A percentile compares a stretch with the other conserved stretches of the same genome.
phyloP scores from a whole-genome alignment of 805 yeast species.

The Yarrowia osloensis region DNA sequence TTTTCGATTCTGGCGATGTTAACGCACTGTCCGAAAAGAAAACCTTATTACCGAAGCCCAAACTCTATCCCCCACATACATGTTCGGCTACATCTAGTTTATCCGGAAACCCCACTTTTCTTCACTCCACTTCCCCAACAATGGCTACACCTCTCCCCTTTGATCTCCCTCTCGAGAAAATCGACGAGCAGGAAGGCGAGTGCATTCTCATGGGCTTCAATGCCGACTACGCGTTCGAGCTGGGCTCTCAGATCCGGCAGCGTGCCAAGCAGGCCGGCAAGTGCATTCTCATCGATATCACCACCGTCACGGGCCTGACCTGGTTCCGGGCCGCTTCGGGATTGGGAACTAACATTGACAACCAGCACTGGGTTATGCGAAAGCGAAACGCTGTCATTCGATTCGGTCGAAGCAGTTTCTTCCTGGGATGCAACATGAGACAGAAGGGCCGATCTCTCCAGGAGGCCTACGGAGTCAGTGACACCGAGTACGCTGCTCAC shows the following conservation, averaged over 20 bases:
- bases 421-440: constrained; percentile 39
- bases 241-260: constrained; percentile 76
- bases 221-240: constrained; percentile 68
- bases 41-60: not conserved
- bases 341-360: constrained; percentile 41
- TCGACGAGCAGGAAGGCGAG: constrained; percentile 39
- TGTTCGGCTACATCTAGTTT: not conserved
- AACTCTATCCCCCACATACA: not conserved
- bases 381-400: constrained; percentile 39
- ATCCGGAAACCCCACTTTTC: not conserved
- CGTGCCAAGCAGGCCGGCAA: constrained; percentile 49
- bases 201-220: constrained; percentile 39
- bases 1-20: not conserved
- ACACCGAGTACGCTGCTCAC: constrained; percentile 38
- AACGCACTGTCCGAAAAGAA: not conserved
- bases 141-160: constrained; percentile 19
- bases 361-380: constrained; percentile 40
- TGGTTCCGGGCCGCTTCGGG: constrained; percentile 39
- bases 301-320: constrained; percentile 36
- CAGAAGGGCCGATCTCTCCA: constrained; percentile 34
- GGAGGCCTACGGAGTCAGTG: constrained; percentile 36
- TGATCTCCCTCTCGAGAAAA: constrained; percentile 12
- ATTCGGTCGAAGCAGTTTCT: constrained; percentile 39
- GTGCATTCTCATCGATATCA: constrained; percentile 38
- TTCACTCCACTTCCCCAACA: not conserved